These are phyloP conservation scores for Tricholoma furcatifolium DNA, from an alignment of 768 basidiomycete species.

Conservation along the genomic window DNA sequence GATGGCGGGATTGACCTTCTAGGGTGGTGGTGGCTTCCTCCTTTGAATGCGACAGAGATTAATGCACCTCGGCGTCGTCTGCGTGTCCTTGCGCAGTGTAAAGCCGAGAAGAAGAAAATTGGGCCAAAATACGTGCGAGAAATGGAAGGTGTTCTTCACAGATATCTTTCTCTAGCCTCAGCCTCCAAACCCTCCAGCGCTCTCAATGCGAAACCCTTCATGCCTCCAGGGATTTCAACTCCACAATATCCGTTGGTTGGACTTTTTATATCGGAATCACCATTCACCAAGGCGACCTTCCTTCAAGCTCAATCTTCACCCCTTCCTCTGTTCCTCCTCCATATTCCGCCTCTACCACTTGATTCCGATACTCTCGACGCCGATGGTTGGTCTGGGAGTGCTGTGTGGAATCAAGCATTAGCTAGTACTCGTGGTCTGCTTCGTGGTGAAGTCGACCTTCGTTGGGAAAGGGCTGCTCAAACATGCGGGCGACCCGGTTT, in stretches of 20 bases:
- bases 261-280: conserved; percentile 76
- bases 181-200: not conserved
- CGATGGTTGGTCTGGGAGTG: conserved; percentile 38
- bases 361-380: conserved; percentile 4
- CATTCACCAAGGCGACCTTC: conserved; percentile 71
- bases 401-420: conserved; percentile 72
- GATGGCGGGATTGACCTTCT: conserved; percentile 88
- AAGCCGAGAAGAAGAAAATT: conserved; percentile 82
- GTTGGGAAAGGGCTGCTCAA: conserved; percentile 55
- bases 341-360: conserved; percentile 53
- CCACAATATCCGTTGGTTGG: conserved; percentile 51
- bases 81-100: conserved; percentile 86
- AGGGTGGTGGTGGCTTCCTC: conserved; percentile 93
- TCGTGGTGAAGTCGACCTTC: conserved; percentile 56
- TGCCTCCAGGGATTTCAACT: not conserved
- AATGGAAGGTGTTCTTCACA: conserved; percentile 82
- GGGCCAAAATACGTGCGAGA: conserved; percentile 84
- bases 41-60: conserved; percentile 5
- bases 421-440: conserved; percentile 53
- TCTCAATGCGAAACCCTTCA: not conserved
- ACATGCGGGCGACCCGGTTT: conserved; percentile 40
- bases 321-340: conserved; percentile 77
- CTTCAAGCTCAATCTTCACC: conserved; percentile 71
- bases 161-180: conserved; percentile 33
- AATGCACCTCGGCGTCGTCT: conserved; percentile 45